These are phyloP conservation scores for Penicillium griseofulvum DNA, from an alignment of 2,329 filamentous ascomycete species.

Conservation along the genomic window DNA sequence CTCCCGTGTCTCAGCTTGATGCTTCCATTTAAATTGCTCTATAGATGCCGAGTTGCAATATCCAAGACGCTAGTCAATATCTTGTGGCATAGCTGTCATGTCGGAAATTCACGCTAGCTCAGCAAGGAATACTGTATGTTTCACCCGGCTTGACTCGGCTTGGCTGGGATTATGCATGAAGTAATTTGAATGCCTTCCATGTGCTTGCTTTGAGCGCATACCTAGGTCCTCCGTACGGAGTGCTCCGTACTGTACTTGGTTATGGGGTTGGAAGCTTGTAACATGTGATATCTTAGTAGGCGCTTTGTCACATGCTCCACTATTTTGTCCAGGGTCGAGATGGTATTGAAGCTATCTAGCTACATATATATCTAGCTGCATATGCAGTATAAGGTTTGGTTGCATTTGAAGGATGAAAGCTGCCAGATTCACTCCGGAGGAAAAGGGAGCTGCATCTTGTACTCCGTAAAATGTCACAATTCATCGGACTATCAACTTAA, in stretches of 20 bases:
- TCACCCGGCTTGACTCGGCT: not conserved
- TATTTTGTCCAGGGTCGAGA: too few relatives aligned
- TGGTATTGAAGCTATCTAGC: not conserved
- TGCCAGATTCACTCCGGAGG: too few relatives aligned
- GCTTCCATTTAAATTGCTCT: not conserved
- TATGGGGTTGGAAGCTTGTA: not conserved
- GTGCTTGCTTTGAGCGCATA: not conserved
- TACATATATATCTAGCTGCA: too few relatives aligned
- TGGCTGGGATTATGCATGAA: not conserved
- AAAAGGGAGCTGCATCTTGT: not conserved
- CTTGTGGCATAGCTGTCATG: not conserved
- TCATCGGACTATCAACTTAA: too few relatives aligned
- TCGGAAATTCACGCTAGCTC: not conserved
- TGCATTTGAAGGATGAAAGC: not conserved
- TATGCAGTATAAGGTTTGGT: too few relatives aligned
- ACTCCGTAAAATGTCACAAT: too few relatives aligned
- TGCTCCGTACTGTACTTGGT: not conserved
- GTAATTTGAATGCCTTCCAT: not conserved
- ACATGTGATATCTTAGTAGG: not conserved
- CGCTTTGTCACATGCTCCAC: not conserved
- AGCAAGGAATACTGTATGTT: not conserved
- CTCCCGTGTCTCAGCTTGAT: conserved; percentile 9
- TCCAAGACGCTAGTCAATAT: not conserved
- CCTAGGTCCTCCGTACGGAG: not conserved
- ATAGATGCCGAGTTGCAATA: not conserved